These are phyloP conservation scores for Gelatoporia subvermispora DNA, from an alignment of 768 basidiomycete species.

Conservation along the genomic window DNA sequence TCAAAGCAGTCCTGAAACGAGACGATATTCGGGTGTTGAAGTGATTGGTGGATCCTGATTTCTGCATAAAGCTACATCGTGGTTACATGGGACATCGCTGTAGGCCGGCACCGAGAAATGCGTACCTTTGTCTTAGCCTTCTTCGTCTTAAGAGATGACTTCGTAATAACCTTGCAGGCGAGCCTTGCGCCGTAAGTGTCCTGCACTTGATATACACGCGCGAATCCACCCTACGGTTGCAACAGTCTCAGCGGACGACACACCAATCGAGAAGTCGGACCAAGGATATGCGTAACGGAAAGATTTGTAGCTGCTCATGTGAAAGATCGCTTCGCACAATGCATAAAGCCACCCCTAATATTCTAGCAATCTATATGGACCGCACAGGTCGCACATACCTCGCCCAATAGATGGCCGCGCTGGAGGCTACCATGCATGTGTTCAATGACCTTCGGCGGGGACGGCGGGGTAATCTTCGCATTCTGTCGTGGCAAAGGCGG, in stretches of 20 bases:
- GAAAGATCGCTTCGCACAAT: neutral
- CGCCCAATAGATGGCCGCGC: slow-evolving; percentile 82
- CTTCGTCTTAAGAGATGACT: slow-evolving; percentile 86
- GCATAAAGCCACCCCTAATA: no score
- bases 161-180: slow-evolving; percentile 95
- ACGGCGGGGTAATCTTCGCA: slow-evolving; percentile 75
- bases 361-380: neutral
- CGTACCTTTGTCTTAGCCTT: slow-evolving; percentile 95
- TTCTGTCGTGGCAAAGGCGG: slow-evolving; percentile 80
- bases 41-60: slow-evolving; percentile 93
- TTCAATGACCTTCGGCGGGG: slow-evolving; percentile 70
- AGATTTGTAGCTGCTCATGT: neutral
- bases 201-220: slow-evolving; percentile 92
- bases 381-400: slow-evolving; percentile 47
- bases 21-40: slow-evolving; percentile 91
- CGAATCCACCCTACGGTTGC: slow-evolving; percentile 74
- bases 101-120: neutral
- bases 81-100: neutral
- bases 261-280: neutral
- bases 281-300: neutral
- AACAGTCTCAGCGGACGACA: neutral
- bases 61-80: slow-evolving; percentile 83
- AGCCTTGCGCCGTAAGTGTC: slow-evolving; percentile 58
- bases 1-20: slow-evolving; percentile 92
- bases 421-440: slow-evolving; percentile 55